Conservation (phyloP, 2,329 filamentous ascomycete genomes). For the Hortaea werneckii region DNA sequence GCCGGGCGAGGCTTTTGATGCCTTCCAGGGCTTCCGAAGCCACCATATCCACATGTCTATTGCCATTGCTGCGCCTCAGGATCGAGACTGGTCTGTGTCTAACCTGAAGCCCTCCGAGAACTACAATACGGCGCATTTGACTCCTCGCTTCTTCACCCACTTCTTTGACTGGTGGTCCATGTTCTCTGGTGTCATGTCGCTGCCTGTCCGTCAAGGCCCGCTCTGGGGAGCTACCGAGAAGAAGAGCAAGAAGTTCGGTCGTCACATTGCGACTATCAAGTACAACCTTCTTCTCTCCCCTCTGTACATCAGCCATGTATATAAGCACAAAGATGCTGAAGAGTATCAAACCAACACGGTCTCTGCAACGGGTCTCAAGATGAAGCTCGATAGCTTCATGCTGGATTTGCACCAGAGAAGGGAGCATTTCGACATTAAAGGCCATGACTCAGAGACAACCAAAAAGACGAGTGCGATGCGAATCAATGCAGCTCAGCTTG, state of each 20-base stretch:
- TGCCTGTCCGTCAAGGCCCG: constrained; percentile 84
- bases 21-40: constrained; percentile 93
- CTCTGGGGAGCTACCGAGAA: constrained; percentile 90
- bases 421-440: constrained; percentile 78
- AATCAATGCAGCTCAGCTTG: constrained; percentile 87
- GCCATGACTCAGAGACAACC: constrained; percentile 54
- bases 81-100: constrained; percentile 73
- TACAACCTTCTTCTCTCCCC: constrained; percentile 89
- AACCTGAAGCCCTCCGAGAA: constrained; percentile 70
- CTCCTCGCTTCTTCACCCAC: constrained; percentile 92
- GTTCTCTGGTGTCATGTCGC: constrained; percentile 87
- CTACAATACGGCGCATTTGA: constrained; percentile 93
- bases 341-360: constrained; percentile 69
- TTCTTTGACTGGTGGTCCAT: constrained; percentile 98
- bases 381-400: constrained; percentile 93
- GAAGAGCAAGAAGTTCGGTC: constrained; percentile 95
- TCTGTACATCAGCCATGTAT: constrained; percentile 90
- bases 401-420: constrained; percentile 88
- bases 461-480: constrained; percentile 85
- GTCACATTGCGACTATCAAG: constrained; percentile 96
- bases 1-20: constrained; percentile 60
- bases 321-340: constrained; percentile 94
- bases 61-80: constrained; percentile 75
- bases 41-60: constrained; percentile 94
- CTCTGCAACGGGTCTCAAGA: constrained; percentile 91